These are phyloP conservation scores for Brassica juncea DNA, from an alignment of 345 rosid genomes.

Conservation along the genomic window DNA sequence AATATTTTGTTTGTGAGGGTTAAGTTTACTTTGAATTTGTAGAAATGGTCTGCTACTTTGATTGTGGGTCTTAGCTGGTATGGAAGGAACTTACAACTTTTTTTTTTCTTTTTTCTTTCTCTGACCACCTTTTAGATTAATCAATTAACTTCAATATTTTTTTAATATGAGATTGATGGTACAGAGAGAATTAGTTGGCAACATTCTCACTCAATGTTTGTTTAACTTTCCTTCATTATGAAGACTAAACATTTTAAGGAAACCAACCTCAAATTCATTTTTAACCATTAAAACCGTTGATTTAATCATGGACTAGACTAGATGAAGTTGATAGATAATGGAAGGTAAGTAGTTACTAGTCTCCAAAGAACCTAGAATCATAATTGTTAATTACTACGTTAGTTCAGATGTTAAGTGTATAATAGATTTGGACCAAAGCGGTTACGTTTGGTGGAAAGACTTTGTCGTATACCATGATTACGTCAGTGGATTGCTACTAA, in stretches of 20 bases:
- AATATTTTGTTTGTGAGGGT: neutral
- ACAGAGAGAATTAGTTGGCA: constrained; percentile 52
- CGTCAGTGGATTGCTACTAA: constrained; percentile 3
- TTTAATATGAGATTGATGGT: constrained; percentile 22
- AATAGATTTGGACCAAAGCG: constrained; percentile 10
- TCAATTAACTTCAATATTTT: constrained; percentile 6
- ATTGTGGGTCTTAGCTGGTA: constrained; percentile 40
- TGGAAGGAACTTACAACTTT: constrained; percentile 16
- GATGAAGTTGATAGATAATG: constrained; percentile 8
- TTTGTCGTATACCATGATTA: constrained; percentile 22
- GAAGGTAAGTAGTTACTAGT: constrained; percentile 13
- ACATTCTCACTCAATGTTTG: constrained; percentile 50
- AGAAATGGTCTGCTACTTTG: constrained; percentile 31
- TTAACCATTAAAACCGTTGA: neutral
- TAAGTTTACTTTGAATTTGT: constrained; percentile 31
- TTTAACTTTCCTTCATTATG: constrained; percentile 39
- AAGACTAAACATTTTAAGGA: constrained; percentile 35
- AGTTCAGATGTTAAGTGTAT: constrained; percentile 10
- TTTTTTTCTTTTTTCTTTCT: constrained; percentile 2
- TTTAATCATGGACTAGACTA: constrained; percentile 17
- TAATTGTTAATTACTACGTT: neutral
- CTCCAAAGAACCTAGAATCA: neutral
- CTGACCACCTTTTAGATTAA: constrained; percentile 38
- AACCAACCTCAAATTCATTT: constrained; percentile 7
- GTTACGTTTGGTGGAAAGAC: constrained; percentile 29